Base-by-base conservation (phyloP, 352 stramenopile genomes). In the Phytophthora uliginosa region DNA sequence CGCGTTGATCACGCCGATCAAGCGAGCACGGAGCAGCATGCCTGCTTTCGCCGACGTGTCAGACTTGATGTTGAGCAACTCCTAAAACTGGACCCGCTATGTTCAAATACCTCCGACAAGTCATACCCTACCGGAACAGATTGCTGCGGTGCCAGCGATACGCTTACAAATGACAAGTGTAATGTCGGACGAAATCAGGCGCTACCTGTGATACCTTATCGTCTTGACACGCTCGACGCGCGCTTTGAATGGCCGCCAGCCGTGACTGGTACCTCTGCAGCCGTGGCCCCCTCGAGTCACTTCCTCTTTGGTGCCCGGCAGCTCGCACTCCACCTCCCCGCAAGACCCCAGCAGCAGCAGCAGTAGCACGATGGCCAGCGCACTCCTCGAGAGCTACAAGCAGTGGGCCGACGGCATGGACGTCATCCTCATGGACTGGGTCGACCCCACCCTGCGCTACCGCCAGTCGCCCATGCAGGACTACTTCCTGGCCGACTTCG, bases 331-430 rank as follows among this genome's bases (percentile, higher is more conserved):
- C 59, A 20, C 48, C 60, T 62, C 51, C 48, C 13, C 57, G 26
- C 28, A 66, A 66, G 56, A 68, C 53, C 50, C 22, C 28, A 56
- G 45, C 40, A 68, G 59, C 45, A 66, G n/a, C 62, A 68, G 50
- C 56, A 66, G n/a, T n/a, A n/a, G 65, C 22, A 76, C 72, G 10
- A 81, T 81, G 74, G 66, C 61, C 53, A 73, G 60, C 62, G 66
- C 57, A 69, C 65, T 81, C 58, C 59, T 81, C 24, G 70, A 81
- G 53, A 81, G 74, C 74, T 81, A 81, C 66, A 67, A 81, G 62
- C 61, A 78, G 62, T 81, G 74, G 74, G 74, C 74, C 22, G 22
- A 59, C 24, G 71, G 61, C 58, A 81, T 78, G 74, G 74, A 81
- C 60, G 62, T 63, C 38, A 66, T 78, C 58, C 61, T 81, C 48